Conservation (phyloP, 768 basidiomycete species). For the Leccinum variicolor region DNA sequence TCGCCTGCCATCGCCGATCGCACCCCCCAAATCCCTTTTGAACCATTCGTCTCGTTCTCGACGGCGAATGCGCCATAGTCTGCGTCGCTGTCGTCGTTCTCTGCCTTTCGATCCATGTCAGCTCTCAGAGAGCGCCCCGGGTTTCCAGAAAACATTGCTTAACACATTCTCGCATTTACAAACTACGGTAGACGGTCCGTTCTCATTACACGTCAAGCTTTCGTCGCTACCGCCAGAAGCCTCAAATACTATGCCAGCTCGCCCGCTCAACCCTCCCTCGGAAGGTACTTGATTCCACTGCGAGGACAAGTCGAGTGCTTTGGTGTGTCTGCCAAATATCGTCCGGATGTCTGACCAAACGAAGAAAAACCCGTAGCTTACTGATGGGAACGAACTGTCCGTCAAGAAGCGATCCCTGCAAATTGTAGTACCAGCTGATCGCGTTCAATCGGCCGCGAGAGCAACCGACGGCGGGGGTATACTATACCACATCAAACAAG, state of each 20-base stretch:
- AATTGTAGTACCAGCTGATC: slow-evolving; percentile 62
- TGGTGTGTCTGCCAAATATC: slow-evolving; percentile 47
- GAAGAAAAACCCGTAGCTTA: slow-evolving; percentile 25
- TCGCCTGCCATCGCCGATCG: too few species aligned
- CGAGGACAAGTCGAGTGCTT: slow-evolving; percentile 51
- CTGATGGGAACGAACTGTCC: slow-evolving; percentile 60
- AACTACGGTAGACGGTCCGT: background rate
- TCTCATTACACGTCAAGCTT: background rate
- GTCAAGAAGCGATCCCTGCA: slow-evolving; percentile 62
- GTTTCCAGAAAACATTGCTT: background rate
- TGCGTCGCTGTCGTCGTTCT: too few species aligned
- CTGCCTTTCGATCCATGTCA: too few species aligned
- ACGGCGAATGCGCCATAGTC: too few species aligned
- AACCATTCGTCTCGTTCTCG: too few species aligned
- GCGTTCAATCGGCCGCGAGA: slow-evolving; percentile 33
- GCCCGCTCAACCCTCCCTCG: slow-evolving; percentile 36
- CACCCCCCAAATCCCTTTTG: too few species aligned
- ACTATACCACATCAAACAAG: slow-evolving; percentile 24
- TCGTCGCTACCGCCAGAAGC: background rate
- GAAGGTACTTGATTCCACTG: slow-evolving; percentile 56
- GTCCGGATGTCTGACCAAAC: background rate
- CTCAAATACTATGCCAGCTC: background rate
- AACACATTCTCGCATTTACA: background rate
- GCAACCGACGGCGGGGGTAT: slow-evolving; percentile 51
- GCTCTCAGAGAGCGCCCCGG: too few species aligned